phyloP scores from a whole-genome alignment of 2,329 filamentous ascomycete species.

The Talaromyces albobiverticillius region DNA sequence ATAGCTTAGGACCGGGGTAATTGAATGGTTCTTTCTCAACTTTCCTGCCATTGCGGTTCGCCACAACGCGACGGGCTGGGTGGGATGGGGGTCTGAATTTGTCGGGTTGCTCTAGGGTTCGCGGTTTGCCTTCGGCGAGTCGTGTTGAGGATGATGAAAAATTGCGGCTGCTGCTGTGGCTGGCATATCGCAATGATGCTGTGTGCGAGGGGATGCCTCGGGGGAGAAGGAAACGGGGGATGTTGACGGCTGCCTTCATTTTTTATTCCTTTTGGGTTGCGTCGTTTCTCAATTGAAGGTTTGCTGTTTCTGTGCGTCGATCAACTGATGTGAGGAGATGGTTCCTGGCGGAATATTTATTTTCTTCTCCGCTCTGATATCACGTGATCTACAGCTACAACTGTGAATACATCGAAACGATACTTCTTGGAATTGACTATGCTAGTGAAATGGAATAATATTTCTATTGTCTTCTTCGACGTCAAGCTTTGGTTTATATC shows the following conservation, averaged over 20 bases:
- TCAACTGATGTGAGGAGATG: too few species aligned
- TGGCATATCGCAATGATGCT: conserved; percentile 26
- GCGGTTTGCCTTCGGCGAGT: conserved; percentile 50
- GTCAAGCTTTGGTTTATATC: too few species aligned
- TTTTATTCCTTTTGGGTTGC: neutral
- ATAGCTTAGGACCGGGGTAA: conserved; percentile 70
- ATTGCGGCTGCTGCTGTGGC: conserved; percentile 20
- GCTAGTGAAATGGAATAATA: neutral
- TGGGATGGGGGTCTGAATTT: conserved; percentile 93
- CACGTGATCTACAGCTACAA: neutral
- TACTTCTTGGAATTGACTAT: neutral
- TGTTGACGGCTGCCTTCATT: conserved; percentile 26
- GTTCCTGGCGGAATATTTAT: neutral
- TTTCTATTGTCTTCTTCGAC: too few species aligned
- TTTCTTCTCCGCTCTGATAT: neutral
- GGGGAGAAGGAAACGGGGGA: conserved; percentile 68
- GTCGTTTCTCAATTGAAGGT: neutral
- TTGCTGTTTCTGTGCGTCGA: neutral
- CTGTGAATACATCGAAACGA: too few species aligned
- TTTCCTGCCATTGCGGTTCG: conserved; percentile 34
- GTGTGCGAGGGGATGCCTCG: conserved; percentile 43
- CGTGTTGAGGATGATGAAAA: conserved; percentile 11
- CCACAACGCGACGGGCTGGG: conserved; percentile 63
- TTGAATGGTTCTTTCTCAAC: conserved; percentile 51
- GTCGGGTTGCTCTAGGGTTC: conserved; percentile 79